phyloP scores from a whole-genome alignment of 306 rosid genomes.

The Vigna radiata region DNA sequence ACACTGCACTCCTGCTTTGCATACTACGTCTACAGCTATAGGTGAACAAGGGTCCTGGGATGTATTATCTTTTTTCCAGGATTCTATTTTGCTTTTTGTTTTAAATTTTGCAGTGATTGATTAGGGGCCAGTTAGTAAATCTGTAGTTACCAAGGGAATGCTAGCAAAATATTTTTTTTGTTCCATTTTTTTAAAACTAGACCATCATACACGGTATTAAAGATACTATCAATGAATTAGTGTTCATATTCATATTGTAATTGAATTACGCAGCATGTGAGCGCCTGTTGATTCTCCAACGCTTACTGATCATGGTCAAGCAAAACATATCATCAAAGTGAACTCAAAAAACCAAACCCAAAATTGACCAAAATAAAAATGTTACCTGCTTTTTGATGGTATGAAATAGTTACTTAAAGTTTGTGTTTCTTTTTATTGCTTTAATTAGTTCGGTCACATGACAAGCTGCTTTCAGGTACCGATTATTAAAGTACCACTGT shows the following conservation, averaged over 20 bases:
- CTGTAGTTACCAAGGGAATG: conserved; percentile 10
- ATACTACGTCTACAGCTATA: conserved; percentile 32
- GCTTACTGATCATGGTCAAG: conserved; percentile 3
- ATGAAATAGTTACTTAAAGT: too few species aligned
- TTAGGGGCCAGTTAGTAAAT: conserved; percentile 40
- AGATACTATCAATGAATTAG: conserved; percentile 40
- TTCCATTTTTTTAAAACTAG: conserved; percentile 16
- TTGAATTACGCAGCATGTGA: conserved; percentile 21
- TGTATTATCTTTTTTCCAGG: conserved; percentile 40
- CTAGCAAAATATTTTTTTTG: neutral
- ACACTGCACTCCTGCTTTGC: conserved; percentile 36
- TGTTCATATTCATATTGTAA: conserved; percentile 39
- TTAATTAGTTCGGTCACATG: too few species aligned
- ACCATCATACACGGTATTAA: conserved; percentile 5
- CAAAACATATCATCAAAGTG: neutral
- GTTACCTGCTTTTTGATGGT: too few species aligned
- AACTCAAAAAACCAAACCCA: neutral
- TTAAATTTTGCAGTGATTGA: conserved; percentile 20
- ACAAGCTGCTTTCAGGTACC: too few species aligned
- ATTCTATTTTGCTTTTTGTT: neutral
- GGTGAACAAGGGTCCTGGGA: conserved; percentile 42
- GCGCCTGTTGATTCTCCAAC: neutral
- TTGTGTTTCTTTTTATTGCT: too few species aligned
- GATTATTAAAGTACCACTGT: too few species aligned
- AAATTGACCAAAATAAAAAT: too few species aligned